Evolutionary conservation across 2,329 filamentous ascomycete species (phyloP).

Genomic region (Sporothrix euskadiensis): DNA sequence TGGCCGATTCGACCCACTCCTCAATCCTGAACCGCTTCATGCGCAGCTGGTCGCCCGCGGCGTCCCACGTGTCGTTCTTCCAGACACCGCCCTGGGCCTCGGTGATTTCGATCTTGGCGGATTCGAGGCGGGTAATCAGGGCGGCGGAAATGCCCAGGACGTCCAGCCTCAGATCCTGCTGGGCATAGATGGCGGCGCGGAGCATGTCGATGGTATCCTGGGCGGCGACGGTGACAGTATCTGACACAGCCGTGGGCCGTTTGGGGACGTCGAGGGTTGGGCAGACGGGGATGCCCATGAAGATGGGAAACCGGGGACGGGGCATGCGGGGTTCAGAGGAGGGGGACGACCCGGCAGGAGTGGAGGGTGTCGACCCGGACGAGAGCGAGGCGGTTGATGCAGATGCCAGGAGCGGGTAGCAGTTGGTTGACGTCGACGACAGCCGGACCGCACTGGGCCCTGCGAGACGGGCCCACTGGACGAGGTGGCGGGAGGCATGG

Average conservation of each 20-base stretch:
- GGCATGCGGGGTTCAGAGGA: not conserved
- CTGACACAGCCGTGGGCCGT: not conserved
- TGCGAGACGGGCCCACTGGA: not conserved
- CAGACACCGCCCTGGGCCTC: constrained; percentile 10
- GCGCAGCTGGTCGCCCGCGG: constrained; percentile 2
- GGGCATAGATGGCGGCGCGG: not conserved
- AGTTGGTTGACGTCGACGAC: not conserved
- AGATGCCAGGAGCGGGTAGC: not conserved
- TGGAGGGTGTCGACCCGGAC: not conserved
- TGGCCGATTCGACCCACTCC: not conserved
- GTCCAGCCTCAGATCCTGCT: not conserved
- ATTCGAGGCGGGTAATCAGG: not conserved
- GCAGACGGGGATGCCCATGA: constrained; percentile 2
- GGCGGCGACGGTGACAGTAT: not conserved
- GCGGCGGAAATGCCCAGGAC: not conserved
- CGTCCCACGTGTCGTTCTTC: constrained; percentile 20
- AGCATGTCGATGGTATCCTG: constrained; percentile 16
- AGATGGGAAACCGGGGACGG: not conserved
- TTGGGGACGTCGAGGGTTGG: not conserved
- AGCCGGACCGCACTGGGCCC: constrained; percentile 4
- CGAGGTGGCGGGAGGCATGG: not conserved
- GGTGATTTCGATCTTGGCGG: not conserved
- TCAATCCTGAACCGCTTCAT: constrained; percentile 10
- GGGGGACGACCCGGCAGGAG: not conserved
- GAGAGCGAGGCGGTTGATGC: not conserved